phyloP scores from a whole-genome alignment of 805 yeast genomes.

The Candida caryicola region DNA sequence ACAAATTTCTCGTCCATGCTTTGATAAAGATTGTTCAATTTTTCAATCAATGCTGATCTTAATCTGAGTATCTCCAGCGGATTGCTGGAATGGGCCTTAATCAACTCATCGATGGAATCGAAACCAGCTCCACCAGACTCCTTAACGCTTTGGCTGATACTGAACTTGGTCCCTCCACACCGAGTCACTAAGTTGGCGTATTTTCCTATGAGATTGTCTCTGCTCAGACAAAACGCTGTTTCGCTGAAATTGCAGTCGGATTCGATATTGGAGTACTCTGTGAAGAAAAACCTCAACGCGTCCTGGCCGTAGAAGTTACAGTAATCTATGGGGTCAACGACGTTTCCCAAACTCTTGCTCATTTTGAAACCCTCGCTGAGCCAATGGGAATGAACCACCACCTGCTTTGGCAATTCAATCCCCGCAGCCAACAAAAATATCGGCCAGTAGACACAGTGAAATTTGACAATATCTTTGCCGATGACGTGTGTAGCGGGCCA shows the following conservation, averaged over 20 bases:
- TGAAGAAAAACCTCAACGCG: slow-evolving; percentile 68
- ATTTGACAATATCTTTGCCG: slow-evolving; percentile 87
- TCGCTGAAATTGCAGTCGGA: slow-evolving; percentile 80
- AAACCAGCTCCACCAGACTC: slow-evolving; percentile 20
- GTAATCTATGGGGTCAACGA: slow-evolving; percentile 81
- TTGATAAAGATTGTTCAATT: slow-evolving; percentile 33
- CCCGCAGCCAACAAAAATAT: slow-evolving; percentile 82
- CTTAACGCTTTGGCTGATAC: slow-evolving; percentile 45
- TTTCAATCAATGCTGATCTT: slow-evolving; percentile 21
- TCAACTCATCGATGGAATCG: slow-evolving; percentile 22
- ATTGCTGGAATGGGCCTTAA: slow-evolving; percentile 11
- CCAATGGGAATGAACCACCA: slow-evolving; percentile 95
- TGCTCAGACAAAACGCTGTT: slow-evolving; percentile 45
- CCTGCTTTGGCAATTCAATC: slow-evolving; percentile 62
- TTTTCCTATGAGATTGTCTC: slow-evolving; percentile 74
- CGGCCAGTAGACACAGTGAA: slow-evolving; percentile 95
- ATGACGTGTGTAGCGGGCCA: slow-evolving; percentile 81
- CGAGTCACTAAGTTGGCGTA: slow-evolving; percentile 78
- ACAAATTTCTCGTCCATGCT: slow-evolving; percentile 44
- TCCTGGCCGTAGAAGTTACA: slow-evolving; percentile 66
- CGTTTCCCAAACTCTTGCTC: slow-evolving; percentile 92
- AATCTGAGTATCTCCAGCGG: slow-evolving; percentile 14
- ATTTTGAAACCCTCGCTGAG: slow-evolving; percentile 82
- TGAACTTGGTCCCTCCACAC: slow-evolving; percentile 68
- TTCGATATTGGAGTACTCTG: slow-evolving; percentile 71